Evolutionary conservation across 768 basidiomycete genomes (phyloP).

Genomic region (Psilocybe cyanescens): DNA sequence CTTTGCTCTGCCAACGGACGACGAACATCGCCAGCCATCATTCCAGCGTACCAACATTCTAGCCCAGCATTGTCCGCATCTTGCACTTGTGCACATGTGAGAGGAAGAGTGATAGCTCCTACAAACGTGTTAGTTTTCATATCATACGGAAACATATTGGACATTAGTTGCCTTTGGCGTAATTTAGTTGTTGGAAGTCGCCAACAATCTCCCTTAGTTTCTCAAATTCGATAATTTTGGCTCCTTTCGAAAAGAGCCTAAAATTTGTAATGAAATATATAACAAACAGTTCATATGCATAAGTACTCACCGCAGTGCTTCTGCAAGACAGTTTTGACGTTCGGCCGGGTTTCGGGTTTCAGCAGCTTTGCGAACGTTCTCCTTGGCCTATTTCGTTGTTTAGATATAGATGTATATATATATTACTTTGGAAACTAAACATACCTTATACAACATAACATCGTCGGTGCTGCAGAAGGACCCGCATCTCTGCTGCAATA

Average conservation of each 20-base stretch:
- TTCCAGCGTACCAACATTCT: slow-evolving; percentile 76
- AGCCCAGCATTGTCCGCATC: slow-evolving; percentile 78
- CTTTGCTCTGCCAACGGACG: slow-evolving; percentile 62
- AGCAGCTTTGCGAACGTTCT: slow-evolving; percentile 89
- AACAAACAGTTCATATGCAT: slow-evolving; percentile 1
- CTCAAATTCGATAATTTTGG: slow-evolving; percentile 80
- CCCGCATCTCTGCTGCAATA: slow-evolving; percentile 92
- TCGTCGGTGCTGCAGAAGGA: slow-evolving; percentile 99
- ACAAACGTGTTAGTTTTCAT: slow-evolving; percentile 13
- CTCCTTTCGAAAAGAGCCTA: slow-evolving; percentile 89
- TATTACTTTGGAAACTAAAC: slow-evolving; percentile 9
- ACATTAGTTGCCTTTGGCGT: slow-evolving; percentile 67
- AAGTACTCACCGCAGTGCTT: slow-evolving; percentile 78
- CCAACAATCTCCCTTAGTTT: slow-evolving; percentile 84
- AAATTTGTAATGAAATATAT: slow-evolving; percentile 8
- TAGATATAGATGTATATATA: neutral
- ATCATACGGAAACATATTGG: neutral
- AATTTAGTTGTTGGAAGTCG: slow-evolving; percentile 88
- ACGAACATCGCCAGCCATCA: slow-evolving; percentile 60
- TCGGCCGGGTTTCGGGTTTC: slow-evolving; percentile 78
- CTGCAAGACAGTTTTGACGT: slow-evolving; percentile 77
- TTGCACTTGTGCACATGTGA: slow-evolving; percentile 78
- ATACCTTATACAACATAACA: slow-evolving; percentile 94
- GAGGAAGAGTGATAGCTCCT: slow-evolving; percentile 87
- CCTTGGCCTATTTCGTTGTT: slow-evolving; percentile 68